Percentiles rank a stretch among this genome's conserved stretches.
phyloP scores from a whole-genome alignment of 345 rosid species.

The Euphorbia peplus region DNA sequence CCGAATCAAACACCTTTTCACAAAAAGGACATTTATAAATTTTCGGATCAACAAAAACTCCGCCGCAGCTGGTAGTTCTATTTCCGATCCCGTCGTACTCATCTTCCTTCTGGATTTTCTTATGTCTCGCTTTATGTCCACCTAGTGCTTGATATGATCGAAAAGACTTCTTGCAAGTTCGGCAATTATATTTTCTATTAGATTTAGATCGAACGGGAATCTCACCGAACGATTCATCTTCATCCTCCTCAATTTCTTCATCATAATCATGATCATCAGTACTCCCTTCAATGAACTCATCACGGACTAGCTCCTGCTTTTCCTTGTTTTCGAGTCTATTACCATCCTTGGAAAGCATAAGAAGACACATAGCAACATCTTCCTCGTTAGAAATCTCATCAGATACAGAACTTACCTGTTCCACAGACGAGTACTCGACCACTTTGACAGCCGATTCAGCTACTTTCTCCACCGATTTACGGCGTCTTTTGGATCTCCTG shows the following conservation, averaged over 20 bases:
- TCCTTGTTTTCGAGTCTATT: background rate
- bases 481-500: conserved; percentile 30
- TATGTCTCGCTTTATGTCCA: conserved; percentile 33
- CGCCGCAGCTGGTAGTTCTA: background rate
- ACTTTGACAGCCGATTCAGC: background rate
- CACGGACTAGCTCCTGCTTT: no score
- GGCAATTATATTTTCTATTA: conserved; percentile 16
- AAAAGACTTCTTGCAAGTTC: conserved; percentile 28
- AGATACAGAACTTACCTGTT: conserved; percentile 35
- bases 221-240: conserved; percentile 1
- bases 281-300: background rate
- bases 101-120: conserved; percentile 6
- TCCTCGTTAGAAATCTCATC: conserved; percentile 17
- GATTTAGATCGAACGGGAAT: conserved; percentile 2
- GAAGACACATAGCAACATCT: conserved; percentile 38
- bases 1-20: conserved; percentile 44
- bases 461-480: background rate
- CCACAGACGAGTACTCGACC: conserved; percentile 7
- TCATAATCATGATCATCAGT: background rate
- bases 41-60: background rate
- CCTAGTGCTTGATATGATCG: conserved; percentile 35
- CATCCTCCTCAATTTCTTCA: conserved; percentile 4
- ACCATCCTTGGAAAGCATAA: conserved; percentile 22
- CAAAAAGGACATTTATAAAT: conserved; percentile 43
- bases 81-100: background rate